phyloP scores from a whole-genome alignment of 2,329 filamentous ascomycete genomes.

The Tricladium varicosporioides region DNA sequence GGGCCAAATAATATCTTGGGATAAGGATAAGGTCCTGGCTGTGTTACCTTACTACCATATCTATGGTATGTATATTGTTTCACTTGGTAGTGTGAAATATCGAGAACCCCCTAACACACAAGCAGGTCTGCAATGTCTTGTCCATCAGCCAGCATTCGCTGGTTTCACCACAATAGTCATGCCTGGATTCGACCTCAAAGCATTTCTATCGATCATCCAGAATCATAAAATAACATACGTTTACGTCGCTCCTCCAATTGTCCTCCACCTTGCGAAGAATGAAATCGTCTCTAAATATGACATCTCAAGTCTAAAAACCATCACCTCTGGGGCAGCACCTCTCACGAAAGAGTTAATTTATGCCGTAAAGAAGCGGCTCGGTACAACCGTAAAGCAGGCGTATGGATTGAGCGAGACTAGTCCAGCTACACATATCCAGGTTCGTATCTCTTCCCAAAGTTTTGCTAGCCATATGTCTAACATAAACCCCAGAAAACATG shows the following conservation, averaged over 20 bases:
- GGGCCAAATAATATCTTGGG: constrained; percentile 23
- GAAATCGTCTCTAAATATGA: constrained; percentile 76
- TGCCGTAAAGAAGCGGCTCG: constrained; percentile 67
- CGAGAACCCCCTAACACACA: not conserved
- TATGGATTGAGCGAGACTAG: constrained; percentile 86
- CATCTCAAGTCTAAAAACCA: constrained; percentile 71
- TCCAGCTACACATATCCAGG: constrained; percentile 66
- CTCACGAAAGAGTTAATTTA: constrained; percentile 75
- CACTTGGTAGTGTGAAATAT: not conserved
- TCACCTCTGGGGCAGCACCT: constrained; percentile 82
- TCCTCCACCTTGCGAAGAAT: constrained; percentile 75
- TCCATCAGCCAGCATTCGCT: constrained; percentile 64
- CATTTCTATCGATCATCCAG: constrained; percentile 69
- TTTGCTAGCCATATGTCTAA: no score
- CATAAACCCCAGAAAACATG: not conserved
- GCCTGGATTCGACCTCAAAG: constrained; percentile 74
- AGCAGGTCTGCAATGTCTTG: not conserved
- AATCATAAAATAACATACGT: constrained; percentile 69
- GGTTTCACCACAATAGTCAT: constrained; percentile 67
- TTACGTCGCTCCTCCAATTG: constrained; percentile 79
- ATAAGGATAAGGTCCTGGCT: constrained; percentile 46
- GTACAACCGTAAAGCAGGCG: constrained; percentile 79
- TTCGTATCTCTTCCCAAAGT: no score
- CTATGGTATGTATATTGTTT: constrained; percentile 13
- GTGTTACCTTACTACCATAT: constrained; percentile 91